A percentile compares a stretch with the other conserved stretches of the same genome.
Conservation (phyloP, 169 alveolate genomes). For the Plasmodium gonderi region DNA sequence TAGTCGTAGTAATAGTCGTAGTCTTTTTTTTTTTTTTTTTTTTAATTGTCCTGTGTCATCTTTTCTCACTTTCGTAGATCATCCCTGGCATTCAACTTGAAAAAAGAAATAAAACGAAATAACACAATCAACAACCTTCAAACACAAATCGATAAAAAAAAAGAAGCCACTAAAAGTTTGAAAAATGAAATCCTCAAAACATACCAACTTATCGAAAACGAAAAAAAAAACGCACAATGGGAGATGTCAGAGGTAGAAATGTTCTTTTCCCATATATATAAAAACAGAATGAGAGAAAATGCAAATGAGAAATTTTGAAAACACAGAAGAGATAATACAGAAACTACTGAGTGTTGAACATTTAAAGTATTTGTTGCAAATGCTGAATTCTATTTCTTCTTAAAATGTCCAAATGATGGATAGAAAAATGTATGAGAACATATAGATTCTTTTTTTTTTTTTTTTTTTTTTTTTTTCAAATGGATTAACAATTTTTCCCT, state of each 20-base stretch:
- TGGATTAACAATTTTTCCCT: no score
- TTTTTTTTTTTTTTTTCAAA: background rate
- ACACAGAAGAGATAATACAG: no score
- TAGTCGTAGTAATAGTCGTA: background rate
- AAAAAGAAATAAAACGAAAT: constrained; percentile 35
- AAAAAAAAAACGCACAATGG: constrained; percentile 27
- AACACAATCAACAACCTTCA: background rate
- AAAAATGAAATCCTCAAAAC: constrained; percentile 16
- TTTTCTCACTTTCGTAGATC: background rate
- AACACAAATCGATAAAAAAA: constrained; percentile 39
- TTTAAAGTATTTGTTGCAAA: no score
- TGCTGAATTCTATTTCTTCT: no score
- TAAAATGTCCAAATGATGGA: no score
- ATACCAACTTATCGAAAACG: constrained; percentile 42
- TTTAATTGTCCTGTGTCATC: background rate
- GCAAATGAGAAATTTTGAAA: no score
- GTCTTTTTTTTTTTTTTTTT: background rate
- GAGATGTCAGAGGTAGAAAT: constrained; percentile 39
- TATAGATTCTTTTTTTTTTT: background rate
- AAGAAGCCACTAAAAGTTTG: constrained; percentile 23
- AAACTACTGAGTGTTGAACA: no score
- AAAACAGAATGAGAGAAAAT: no score
- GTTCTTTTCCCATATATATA: no score
- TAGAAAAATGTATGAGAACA: no score
- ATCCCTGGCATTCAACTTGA: constrained; percentile 38